Percentiles rank a stretch among this genome's conserved stretches.
phyloP scores from a whole-genome alignment of 257 asterid species.

The Leonotis leonurus region DNA sequence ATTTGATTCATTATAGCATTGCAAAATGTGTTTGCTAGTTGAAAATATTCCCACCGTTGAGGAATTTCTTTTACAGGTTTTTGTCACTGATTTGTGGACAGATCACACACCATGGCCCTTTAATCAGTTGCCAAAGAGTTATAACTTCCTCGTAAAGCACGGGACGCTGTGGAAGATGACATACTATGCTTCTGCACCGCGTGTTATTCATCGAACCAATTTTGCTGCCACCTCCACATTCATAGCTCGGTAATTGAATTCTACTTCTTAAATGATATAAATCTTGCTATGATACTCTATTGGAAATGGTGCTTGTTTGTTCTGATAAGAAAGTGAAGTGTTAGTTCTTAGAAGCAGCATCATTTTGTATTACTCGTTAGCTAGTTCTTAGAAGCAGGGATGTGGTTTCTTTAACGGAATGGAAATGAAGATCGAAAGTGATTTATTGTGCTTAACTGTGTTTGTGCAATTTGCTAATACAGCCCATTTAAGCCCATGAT shows the following conservation, averaged over 20 bases:
- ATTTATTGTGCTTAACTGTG: background rate
- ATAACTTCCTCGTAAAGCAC: constrained; percentile 93
- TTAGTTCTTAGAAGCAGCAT: background rate
- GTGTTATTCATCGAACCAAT: constrained; percentile 81
- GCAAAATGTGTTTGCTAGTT: constrained; percentile 9
- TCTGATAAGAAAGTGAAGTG: background rate
- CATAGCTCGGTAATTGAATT: constrained; percentile 90
- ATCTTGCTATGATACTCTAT: background rate
- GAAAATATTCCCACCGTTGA: constrained; percentile 16
- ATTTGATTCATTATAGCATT: background rate
- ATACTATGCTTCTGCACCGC: constrained; percentile 88
- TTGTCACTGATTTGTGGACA: constrained; percentile 87
- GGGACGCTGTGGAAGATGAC: constrained; percentile 89
- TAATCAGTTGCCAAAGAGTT: constrained; percentile 92
- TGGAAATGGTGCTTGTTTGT: background rate
- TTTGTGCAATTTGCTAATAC: background rate
- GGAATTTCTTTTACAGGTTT: constrained; percentile 54
- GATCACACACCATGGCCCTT: constrained; percentile 99
- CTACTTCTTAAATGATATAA: constrained; percentile 2
- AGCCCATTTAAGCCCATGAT: background rate
- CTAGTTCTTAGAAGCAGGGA: background rate
- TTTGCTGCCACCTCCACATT: constrained; percentile 95
- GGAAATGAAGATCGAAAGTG: background rate
- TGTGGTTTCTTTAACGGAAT: background rate
- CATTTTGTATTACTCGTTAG: background rate